Base-by-base conservation (phyloP, 1,284 basidiomycete species). In the Ceratobasidium sp. region DNA sequence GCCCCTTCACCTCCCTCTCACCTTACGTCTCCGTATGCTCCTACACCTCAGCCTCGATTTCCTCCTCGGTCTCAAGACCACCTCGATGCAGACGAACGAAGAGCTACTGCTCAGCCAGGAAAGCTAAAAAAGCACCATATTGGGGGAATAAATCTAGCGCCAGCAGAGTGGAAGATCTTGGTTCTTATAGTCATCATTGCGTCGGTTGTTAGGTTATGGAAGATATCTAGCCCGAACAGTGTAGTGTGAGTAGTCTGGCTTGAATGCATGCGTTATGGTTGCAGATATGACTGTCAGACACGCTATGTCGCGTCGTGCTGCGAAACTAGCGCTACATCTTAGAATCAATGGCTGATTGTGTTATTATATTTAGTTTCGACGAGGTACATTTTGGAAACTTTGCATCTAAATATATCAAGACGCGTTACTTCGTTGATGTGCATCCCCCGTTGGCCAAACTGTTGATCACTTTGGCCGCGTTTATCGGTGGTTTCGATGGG, bases 341-440 rank as follows among this genome's bases (percentile, higher is more conserved):
- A 9, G 56, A 40, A 42, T 52, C 15, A 57, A 70, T 56, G 3
- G 56, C 67, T 38, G 46, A 57, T 33, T 2, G 9, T 52, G 65
- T 80, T 54, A 17, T 64, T 42, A 54, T 71, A 44, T 56, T 10
- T 82, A 97, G 96, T 23, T 98, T 98, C 84, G 96, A 98, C 83
- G 96, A 98, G 85, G 96, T 98, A 0, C 96, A 98, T 84, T 98
- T 98, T 85, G 96, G 96, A 79, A 97, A 97, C 84, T 97, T 98
- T 83, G 94, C 96, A 1, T 90, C 91, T 74, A 96, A 95, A 82
- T 97, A 95, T 84, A 94, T 97, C 88, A 94, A 95, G 85, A 94
- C 93, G 17, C 90, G 91, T 71, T 97, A 96, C 86, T 95, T 96
- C 86, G 91, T 99, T 85, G 98, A 99, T 83, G 97, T 99, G 0